Evolutionary conservation across 805 yeast genomes (phyloP), one percentile per base, ranked within the genome.

Genomic region (Sungouiozyma intestinalis): DNA sequence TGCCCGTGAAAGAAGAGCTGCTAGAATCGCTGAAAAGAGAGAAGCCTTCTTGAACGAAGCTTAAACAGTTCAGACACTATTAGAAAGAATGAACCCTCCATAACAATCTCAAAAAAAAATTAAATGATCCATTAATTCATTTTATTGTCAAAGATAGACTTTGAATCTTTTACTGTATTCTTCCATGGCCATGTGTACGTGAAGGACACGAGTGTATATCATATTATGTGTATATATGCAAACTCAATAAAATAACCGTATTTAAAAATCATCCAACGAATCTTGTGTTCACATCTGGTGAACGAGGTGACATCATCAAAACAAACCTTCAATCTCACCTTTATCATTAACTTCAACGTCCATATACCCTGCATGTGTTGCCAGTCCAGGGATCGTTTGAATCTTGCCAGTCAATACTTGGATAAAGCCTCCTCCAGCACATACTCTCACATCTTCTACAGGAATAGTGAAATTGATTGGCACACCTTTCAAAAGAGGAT

Each of bases 1-100:
- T 76, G 96, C 97, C 64, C 83, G 98, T 75, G 95, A 85, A 72
- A 87, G 97, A 85, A 87, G 97, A 83, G 81, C 79, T 68, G 88
- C 82, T 74, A 88, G 97, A 77, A 70, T 85, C 62, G 80, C 82
- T 69, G 97, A 86, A 76, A 92, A 90, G 95, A 85, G 90, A 75
- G 95, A 87, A 67, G 95, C 95, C 73, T 78, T 87, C 64, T 77
- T 86, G 69, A 76, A 74, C 68, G 85, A 77, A 64, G 71, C 71
- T 58, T 67, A 67, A 64, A 48, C 55, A 16, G 7, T 6, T 39
- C 16, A n/a, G 8, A 35, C 4, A 31, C 31, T 18, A n/a, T n/a
- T n/a, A 11, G 11, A 24, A 7, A 7, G 11, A 24, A 24, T 11
- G 29, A 24, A 24, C 38, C 18, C 13, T 35, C 20, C 38, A 17